Percentiles rank a stretch among this genome's conserved stretches.
These are phyloP conservation scores for Penicillium janthinellum DNA, from an alignment of 2,329 filamentous ascomycete genomes.

Conservation along the genomic window DNA sequence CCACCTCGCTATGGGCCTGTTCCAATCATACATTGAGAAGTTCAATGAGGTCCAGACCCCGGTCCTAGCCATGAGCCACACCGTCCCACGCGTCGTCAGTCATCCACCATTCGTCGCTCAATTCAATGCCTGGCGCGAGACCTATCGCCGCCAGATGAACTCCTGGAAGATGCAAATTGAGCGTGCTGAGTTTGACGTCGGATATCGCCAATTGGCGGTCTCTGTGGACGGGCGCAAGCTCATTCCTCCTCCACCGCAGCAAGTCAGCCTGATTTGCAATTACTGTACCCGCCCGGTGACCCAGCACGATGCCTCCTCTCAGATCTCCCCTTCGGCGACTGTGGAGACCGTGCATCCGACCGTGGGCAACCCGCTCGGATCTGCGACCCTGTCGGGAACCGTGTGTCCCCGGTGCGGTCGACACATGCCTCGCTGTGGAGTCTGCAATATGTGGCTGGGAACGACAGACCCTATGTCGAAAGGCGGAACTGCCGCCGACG, in stretches of 20 bases:
- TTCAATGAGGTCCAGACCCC: slow-evolving; percentile 65
- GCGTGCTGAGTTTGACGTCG: slow-evolving; percentile 61
- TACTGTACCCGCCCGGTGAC: slow-evolving; percentile 62
- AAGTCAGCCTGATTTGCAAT: slow-evolving; percentile 61
- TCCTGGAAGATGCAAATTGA: slow-evolving; percentile 63
- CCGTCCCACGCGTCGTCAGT: slow-evolving; percentile 60
- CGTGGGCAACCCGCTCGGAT: slow-evolving; percentile 38
- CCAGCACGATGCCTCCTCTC: slow-evolving; percentile 43
- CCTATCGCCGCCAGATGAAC: slow-evolving; percentile 63
- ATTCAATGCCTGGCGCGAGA: slow-evolving; percentile 63
- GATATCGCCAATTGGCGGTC: slow-evolving; percentile 56
- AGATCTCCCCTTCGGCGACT: slow-evolving; percentile 28
- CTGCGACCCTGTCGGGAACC: slow-evolving; percentile 49
- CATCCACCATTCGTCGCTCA: slow-evolving; percentile 54
- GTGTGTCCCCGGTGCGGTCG: slow-evolving; percentile 64
- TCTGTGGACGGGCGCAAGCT: slow-evolving; percentile 53
- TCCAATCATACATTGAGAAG: slow-evolving; percentile 61
- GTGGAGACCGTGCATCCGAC: slow-evolving; percentile 41
- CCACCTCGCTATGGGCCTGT: slow-evolving; percentile 60
- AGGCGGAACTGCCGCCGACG: slow-evolving; percentile 39
- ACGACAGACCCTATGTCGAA: slow-evolving; percentile 56
- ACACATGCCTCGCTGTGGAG: slow-evolving; percentile 63
- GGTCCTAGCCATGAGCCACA: slow-evolving; percentile 61
- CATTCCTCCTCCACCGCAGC: slow-evolving; percentile 53
- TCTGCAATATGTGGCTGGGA: slow-evolving; percentile 65